These are phyloP conservation scores for Diaporthe caulivora DNA, from an alignment of 2,329 filamentous ascomycete species.

Conservation along the genomic window DNA sequence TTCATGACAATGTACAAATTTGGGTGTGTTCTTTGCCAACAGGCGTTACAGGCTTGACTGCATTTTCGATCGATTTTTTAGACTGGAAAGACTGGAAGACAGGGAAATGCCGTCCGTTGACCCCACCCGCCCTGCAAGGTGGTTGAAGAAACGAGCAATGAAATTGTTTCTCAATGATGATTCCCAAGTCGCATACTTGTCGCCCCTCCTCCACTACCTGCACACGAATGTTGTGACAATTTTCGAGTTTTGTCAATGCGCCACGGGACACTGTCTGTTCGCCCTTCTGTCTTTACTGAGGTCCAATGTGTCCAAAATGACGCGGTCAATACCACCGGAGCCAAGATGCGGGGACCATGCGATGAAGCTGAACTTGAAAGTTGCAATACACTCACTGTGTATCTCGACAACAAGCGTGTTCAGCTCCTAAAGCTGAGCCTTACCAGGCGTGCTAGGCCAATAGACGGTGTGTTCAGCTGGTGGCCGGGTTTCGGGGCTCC, in stretches of 20 bases:
- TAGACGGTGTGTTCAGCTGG: not conserved
- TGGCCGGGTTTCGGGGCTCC: not conserved
- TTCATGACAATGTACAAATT: not conserved
- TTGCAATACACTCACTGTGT: no score
- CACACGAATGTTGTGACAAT: not conserved
- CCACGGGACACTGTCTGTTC: not conserved
- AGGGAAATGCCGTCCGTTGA: not conserved
- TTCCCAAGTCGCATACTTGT: not conserved
- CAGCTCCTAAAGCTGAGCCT: not conserved
- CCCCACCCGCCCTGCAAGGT: not conserved
- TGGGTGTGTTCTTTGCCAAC: not conserved
- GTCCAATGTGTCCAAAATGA: not conserved
- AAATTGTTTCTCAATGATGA: constrained; percentile 8
- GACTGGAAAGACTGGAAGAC: constrained; percentile 4
- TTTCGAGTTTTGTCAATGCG: no score
- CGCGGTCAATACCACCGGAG: no score
- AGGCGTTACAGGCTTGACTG: constrained; percentile 18
- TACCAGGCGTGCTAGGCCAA: no score
- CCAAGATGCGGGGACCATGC: constrained; percentile 1
- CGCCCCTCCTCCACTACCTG: not conserved
- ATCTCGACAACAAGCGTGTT: no score
- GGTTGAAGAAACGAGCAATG: constrained; percentile 4
- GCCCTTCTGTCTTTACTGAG: not conserved
- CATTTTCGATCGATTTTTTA: not conserved
- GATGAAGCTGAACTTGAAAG: not conserved